These are phyloP conservation scores for Leccinum fuscescens DNA, from an alignment of 1,284 basidiomycete genomes.

Conservation along the genomic window DNA sequence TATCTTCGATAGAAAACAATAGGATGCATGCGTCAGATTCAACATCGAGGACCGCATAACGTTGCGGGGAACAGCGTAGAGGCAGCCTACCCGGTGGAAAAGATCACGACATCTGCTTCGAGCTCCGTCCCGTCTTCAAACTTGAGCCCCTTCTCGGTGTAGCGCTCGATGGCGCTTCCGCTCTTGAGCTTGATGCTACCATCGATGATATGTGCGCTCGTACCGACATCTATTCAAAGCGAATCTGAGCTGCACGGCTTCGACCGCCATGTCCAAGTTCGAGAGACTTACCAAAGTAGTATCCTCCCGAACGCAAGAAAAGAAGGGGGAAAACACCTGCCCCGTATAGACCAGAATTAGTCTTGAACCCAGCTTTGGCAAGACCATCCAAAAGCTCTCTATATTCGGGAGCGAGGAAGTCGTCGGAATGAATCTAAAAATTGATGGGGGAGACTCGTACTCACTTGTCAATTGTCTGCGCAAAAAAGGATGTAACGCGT, in stretches of 20 bases:
- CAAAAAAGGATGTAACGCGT: slow-evolving; percentile 14
- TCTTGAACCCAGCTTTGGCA: slow-evolving; percentile 44
- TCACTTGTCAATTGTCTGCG: slow-evolving; percentile 31
- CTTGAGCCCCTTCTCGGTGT: slow-evolving; percentile 36
- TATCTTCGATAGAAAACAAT: slow-evolving; percentile 20
- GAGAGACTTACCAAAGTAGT: slow-evolving; percentile 38
- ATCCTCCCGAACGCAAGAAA: slow-evolving; percentile 39
- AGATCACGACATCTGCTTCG: slow-evolving; percentile 47
- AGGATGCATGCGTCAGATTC: neutral
- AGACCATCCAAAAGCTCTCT: slow-evolving; percentile 42
- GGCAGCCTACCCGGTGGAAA: slow-evolving; percentile 41
- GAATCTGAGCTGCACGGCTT: neutral
- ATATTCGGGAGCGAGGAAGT: neutral
- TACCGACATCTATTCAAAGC: slow-evolving; percentile 34
- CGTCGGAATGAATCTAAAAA: neutral
- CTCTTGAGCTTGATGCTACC: slow-evolving; percentile 47
- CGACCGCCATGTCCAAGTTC: neutral
- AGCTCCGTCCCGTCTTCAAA: slow-evolving; percentile 45
- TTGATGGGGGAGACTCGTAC: neutral
- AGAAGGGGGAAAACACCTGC: slow-evolving; percentile 39
- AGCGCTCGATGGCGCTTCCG: slow-evolving; percentile 37
- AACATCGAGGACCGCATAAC: neutral
- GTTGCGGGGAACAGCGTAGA: neutral
- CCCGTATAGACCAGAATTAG: slow-evolving; percentile 38
- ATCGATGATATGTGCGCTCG: slow-evolving; percentile 39